Percentiles rank a stretch among this genome's conserved stretches.
These are phyloP conservation scores for Cutaneotrichosporon mucoides DNA, from an alignment of 1,284 basidiomycete species.

Conservation along the genomic window DNA sequence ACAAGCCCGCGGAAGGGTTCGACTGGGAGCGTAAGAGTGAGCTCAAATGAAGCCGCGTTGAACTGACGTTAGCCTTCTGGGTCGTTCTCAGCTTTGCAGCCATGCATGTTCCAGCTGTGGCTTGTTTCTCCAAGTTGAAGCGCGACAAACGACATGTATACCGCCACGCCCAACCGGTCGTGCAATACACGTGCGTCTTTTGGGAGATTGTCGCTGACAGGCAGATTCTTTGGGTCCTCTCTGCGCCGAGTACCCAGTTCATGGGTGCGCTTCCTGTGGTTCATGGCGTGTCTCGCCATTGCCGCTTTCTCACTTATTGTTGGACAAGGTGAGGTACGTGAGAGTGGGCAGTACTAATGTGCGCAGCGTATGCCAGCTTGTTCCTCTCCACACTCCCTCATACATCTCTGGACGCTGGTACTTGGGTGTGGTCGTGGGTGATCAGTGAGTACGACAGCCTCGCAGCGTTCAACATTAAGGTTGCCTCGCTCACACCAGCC, in stretches of 20 bases:
- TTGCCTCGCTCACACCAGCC: constrained; percentile 17
- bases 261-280: constrained; percentile 57
- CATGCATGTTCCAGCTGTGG: constrained; percentile 56
- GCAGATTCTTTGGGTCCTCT: constrained; percentile 51
- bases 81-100: constrained; percentile 55
- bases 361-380: constrained; percentile 52
- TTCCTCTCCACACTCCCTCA: constrained; percentile 57
- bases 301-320: constrained; percentile 55
- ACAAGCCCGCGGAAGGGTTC: constrained; percentile 34
- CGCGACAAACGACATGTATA: constrained; percentile 47
- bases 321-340: constrained; percentile 51
- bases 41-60: constrained; percentile 1
- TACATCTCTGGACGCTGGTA: constrained; percentile 54
- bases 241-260: constrained; percentile 52
- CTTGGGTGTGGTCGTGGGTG: constrained; percentile 57
- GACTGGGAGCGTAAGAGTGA: constrained; percentile 58
- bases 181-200: constrained; percentile 12
- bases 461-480: neutral
- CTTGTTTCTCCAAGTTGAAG: constrained; percentile 50
- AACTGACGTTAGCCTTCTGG: constrained; percentile 50
- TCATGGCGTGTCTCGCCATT: constrained; percentile 54
- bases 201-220: constrained; percentile 2
- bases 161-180: constrained; percentile 25
- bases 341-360: too few relatives aligned
- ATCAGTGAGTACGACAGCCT: constrained; percentile 38